phyloP scores from a whole-genome alignment of 371 early-diverging fungal species.

The Catenaria anguillulae region DNA sequence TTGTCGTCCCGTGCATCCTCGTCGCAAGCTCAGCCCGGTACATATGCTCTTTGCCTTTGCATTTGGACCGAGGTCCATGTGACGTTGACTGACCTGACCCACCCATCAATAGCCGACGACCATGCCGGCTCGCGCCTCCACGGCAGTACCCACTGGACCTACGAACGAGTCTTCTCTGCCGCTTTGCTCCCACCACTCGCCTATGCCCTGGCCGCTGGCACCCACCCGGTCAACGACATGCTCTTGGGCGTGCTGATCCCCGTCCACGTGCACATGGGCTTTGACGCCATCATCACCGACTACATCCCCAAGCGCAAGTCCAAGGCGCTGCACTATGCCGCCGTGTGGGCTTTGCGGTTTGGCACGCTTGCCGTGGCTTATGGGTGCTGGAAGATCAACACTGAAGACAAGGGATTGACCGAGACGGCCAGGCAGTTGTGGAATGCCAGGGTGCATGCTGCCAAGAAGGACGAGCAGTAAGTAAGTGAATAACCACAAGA shows the following conservation, averaged over 20 bases:
- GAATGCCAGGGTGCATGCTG: constrained; percentile 15
- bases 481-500: too few relatives aligned
- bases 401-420: constrained; percentile 84
- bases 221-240: constrained; percentile 72
- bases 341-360: constrained; percentile 42
- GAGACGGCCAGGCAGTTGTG: constrained; percentile 66
- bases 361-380: constrained; percentile 58
- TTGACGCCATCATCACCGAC: constrained; percentile 45
- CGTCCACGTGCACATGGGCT: constrained; percentile 75
- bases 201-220: constrained; percentile 55
- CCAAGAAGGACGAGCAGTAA: background rate
- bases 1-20: too few relatives aligned
- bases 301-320: constrained; percentile 63
- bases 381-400: constrained; percentile 87
- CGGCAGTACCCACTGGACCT: constrained; percentile 82
- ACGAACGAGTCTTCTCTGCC: constrained; percentile 65
- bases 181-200: constrained; percentile 62
- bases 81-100: too few relatives aligned
- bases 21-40: too few relatives aligned
- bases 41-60: too few relatives aligned
- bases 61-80: too few relatives aligned
- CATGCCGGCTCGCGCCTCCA: constrained; percentile 13
- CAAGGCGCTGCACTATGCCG: constrained; percentile 43
- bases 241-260: constrained; percentile 76
- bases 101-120: too few relatives aligned